Conservation (phyloP, 352 stramenopile species). For the Pseudoperonospora humuli region DNA sequence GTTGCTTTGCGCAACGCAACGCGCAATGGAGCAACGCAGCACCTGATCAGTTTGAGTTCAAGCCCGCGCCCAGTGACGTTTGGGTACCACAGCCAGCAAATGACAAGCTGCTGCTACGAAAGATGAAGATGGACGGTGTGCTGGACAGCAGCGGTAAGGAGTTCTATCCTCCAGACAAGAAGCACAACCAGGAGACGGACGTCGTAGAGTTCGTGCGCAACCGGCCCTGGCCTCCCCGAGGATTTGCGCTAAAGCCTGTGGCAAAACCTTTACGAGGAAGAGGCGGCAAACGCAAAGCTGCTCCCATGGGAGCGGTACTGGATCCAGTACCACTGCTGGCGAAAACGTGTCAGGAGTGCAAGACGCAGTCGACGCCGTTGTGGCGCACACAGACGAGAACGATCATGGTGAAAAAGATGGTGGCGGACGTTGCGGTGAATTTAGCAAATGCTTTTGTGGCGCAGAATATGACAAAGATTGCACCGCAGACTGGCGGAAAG, state of each 20-base stretch:
- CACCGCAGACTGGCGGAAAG: slow-evolving; percentile 5
- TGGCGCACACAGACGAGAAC: slow-evolving; percentile 42
- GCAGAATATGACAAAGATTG: slow-evolving; percentile 7
- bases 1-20: slow-evolving; percentile 74
- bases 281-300: slow-evolving; percentile 57
- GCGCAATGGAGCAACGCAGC: slow-evolving; percentile 46
- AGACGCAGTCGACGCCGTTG: slow-evolving; percentile 52
- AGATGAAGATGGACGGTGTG: slow-evolving; percentile 31
- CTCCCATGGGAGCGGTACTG: slow-evolving; percentile 36
- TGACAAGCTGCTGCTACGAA: slow-evolving; percentile 27
- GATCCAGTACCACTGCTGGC: slow-evolving; percentile 30
- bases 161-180: slow-evolving; percentile 13
- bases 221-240: slow-evolving; percentile 61
- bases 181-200: slow-evolving; percentile 11
- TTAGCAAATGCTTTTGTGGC: slow-evolving; percentile 7
- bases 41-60: slow-evolving; percentile 44
- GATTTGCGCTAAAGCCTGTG: slow-evolving; percentile 59
- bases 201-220: slow-evolving; percentile 41
- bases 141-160: slow-evolving; percentile 8
- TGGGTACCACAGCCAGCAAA: slow-evolving; percentile 41
- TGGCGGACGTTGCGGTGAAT: neutral
- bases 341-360: slow-evolving; percentile 32
- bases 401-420: slow-evolving; percentile 13
- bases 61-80: slow-evolving; percentile 8
- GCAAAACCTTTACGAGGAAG: slow-evolving; percentile 33